phyloP scores from a whole-genome alignment of 345 rosid species.

The Citrus mangshanensis region DNA sequence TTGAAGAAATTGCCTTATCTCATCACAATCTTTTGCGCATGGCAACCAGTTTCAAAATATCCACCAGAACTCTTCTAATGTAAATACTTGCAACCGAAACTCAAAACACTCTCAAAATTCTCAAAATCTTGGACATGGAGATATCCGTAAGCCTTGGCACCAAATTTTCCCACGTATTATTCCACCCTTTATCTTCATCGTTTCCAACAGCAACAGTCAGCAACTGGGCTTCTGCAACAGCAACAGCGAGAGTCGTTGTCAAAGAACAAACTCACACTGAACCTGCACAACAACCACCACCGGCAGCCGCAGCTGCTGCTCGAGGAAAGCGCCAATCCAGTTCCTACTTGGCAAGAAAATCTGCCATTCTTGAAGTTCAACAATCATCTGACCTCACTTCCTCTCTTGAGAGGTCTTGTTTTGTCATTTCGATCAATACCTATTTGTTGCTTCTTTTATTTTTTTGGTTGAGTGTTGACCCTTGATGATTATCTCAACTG shows the following conservation, averaged over 20 bases:
- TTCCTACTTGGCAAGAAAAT: constrained; percentile 56
- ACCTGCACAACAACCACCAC: constrained; percentile 15
- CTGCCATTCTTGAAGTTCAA: constrained; percentile 60
- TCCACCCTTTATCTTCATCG: constrained; percentile 12
- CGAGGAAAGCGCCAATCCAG: constrained; percentile 43
- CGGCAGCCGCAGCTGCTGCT: neutral
- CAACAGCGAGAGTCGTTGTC: constrained; percentile 8
- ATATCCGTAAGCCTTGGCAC: constrained; percentile 23
- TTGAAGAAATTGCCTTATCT: too few species aligned
- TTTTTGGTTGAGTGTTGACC: neutral
- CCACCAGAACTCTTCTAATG: neutral
- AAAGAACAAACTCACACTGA: constrained; percentile 17
- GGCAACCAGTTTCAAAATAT: neutral
- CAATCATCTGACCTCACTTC: constrained; percentile 51
- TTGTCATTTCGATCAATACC: neutral
- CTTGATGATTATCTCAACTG: neutral
- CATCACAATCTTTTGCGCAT: too few species aligned
- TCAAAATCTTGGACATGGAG: constrained; percentile 35
- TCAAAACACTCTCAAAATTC: neutral
- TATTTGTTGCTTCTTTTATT: neutral
- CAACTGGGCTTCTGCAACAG: constrained; percentile 12
- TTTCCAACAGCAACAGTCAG: constrained; percentile 19
- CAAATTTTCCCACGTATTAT: constrained; percentile 24
- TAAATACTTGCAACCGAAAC: neutral
- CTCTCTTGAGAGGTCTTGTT: constrained; percentile 55